Conservation (phyloP, 805 yeast genomes). For the Candida krabiensis region DNA sequence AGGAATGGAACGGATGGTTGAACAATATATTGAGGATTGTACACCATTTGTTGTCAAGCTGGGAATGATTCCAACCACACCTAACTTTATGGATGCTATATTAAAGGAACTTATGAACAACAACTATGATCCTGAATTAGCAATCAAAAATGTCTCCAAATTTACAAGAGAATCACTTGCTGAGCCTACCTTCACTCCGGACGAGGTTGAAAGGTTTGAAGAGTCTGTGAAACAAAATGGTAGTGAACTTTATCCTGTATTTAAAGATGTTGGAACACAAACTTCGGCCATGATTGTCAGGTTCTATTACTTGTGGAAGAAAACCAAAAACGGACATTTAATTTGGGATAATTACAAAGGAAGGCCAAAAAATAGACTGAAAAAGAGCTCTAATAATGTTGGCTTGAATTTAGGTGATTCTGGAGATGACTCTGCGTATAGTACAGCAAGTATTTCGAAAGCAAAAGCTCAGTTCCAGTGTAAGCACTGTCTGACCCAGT, state of each 20-base stretch:
- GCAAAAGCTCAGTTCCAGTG: slow-evolving; percentile 53
- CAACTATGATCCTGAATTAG: slow-evolving; percentile 49
- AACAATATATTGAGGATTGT: slow-evolving; percentile 55
- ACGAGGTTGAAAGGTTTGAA: slow-evolving; percentile 70
- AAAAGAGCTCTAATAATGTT: slow-evolving; percentile 40
- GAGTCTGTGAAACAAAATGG: slow-evolving; percentile 72
- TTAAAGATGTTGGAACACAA: slow-evolving; percentile 69
- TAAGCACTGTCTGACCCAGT: slow-evolving; percentile 64
- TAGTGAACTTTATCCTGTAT: slow-evolving; percentile 75
- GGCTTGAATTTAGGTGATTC: slow-evolving; percentile 48
- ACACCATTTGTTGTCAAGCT: slow-evolving; percentile 56
- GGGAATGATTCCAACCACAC: slow-evolving; percentile 59
- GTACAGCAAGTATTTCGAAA: slow-evolving; percentile 46
- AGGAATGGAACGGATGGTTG: slow-evolving; percentile 31
- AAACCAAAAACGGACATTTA: slow-evolving; percentile 67
- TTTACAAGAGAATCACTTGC: slow-evolving; percentile 58
- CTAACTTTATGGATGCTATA: slow-evolving; percentile 80
- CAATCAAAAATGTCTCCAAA: slow-evolving; percentile 44
- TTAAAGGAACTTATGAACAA: slow-evolving; percentile 52
- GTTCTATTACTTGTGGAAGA: slow-evolving; percentile 90
- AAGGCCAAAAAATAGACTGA: slow-evolving; percentile 55
- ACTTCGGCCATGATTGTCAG: slow-evolving; percentile 78
- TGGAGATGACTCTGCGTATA: slow-evolving; percentile 73
- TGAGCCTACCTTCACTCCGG: slow-evolving; percentile 73
- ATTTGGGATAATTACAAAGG: slow-evolving; percentile 87